phyloP scores from a whole-genome alignment of 2,329 filamentous ascomycete genomes.

The Madurella fahalii region DNA sequence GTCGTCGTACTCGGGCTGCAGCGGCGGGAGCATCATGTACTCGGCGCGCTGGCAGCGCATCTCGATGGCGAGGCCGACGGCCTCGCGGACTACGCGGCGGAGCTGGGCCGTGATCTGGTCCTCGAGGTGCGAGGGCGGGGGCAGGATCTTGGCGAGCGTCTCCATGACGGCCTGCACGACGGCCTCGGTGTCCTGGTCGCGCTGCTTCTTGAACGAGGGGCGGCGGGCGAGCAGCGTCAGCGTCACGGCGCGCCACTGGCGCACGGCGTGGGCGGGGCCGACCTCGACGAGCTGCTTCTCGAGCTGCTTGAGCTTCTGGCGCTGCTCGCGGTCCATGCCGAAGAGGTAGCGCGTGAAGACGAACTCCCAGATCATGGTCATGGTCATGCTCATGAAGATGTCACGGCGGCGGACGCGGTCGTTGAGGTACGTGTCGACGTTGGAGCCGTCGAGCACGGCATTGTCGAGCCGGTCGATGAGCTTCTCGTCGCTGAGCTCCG shows the following conservation, averaged over 20 bases:
- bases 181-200: conserved; percentile 85
- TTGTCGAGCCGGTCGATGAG: conserved; percentile 93
- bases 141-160: conserved; percentile 77
- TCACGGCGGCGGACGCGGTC: conserved; percentile 87
- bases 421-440: conserved; percentile 81
- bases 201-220: conserved; percentile 74
- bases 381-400: conserved; percentile 97
- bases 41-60: conserved; percentile 97
- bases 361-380: conserved; percentile 99
- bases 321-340: conserved; percentile 95
- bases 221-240: conserved; percentile 82
- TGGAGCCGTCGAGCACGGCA: conserved; percentile 85
- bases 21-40: conserved; percentile 96
- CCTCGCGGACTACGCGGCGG: conserved; percentile 80
- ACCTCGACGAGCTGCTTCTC: conserved; percentile 90
- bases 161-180: conserved; percentile 90
- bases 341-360: conserved; percentile 97
- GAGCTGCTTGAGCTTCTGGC: conserved; percentile 92
- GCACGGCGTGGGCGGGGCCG: conserved; percentile 81
- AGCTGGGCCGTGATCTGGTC: conserved; percentile 78
- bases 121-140: conserved; percentile 78
- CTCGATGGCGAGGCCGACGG: conserved; percentile 86
- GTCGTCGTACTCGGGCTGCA: conserved; percentile 91
- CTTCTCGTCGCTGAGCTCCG: conserved; percentile 85
- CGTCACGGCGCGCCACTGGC: conserved; percentile 95